Evolutionary conservation across 2,329 filamentous ascomycete species (phyloP).

Genomic region (Phialophora macrospora): DNA sequence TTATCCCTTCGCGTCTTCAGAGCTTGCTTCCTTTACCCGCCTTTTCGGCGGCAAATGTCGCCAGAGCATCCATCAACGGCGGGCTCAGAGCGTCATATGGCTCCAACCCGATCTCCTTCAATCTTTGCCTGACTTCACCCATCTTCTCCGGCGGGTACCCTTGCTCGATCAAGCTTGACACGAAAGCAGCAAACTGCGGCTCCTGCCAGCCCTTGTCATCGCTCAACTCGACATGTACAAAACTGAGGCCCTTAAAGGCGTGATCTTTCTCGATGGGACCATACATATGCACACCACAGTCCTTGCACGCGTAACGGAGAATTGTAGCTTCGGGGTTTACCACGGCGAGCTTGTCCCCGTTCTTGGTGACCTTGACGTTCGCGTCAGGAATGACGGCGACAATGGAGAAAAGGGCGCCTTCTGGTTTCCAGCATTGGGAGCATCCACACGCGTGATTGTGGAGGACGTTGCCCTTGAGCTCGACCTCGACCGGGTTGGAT

Average conservation of each 20-base stretch:
- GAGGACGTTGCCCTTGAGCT: conserved; percentile 62
- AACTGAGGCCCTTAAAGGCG: conserved; percentile 71
- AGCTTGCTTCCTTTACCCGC: conserved; percentile 39
- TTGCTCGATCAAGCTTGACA: conserved; percentile 71
- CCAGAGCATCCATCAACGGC: conserved; percentile 66
- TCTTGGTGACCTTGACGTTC: conserved; percentile 62
- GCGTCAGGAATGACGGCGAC: conserved; percentile 65
- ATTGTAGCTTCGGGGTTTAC: conserved; percentile 64
- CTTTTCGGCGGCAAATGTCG: conserved; percentile 61
- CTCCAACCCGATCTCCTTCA: conserved; percentile 62
- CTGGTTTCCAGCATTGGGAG: conserved; percentile 74
- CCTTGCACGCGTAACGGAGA: conserved; percentile 64
- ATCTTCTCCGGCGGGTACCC: conserved; percentile 63
- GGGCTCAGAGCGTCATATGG: conserved; percentile 68
- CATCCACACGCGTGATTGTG: conserved; percentile 75
- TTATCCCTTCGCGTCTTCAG: neutral
- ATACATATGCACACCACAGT: conserved; percentile 67
- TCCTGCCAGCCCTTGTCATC: conserved; percentile 70
- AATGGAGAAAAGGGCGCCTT: conserved; percentile 66
- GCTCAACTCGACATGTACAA: conserved; percentile 68
- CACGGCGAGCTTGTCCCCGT: conserved; percentile 62
- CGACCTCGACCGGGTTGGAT: conserved; percentile 61
- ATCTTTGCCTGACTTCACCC: conserved; percentile 59
- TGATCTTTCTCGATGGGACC: conserved; percentile 69
- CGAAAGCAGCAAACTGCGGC: conserved; percentile 71